phyloP scores from a whole-genome alignment of 2,329 filamentous ascomycete species.

The Phialocephala subalpina region DNA sequence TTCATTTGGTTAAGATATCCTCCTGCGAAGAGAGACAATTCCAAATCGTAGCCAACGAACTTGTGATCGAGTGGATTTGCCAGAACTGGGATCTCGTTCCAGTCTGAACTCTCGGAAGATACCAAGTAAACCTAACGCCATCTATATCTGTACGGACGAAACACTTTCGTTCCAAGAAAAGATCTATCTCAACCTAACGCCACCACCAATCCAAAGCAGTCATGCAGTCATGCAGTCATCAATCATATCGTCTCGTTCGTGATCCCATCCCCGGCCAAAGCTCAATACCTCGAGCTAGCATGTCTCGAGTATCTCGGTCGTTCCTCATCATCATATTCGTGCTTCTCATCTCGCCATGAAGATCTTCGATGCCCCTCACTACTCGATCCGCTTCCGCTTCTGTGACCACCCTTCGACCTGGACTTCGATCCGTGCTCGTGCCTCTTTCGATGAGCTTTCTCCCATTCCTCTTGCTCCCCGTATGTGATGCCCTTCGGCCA shows the following conservation, averaged over 20 bases:
- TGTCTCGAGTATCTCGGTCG: slow-evolving; percentile 13
- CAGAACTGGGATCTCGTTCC: too few species aligned
- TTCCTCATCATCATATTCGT: slow-evolving; percentile 18
- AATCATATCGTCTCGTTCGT: neutral
- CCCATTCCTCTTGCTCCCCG: slow-evolving; percentile 38
- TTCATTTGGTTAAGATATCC: too few species aligned
- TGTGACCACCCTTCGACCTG: slow-evolving; percentile 14
- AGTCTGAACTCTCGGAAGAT: too few species aligned
- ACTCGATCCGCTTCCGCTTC: slow-evolving; percentile 13
- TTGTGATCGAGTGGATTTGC: too few species aligned
- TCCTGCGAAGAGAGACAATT: too few species aligned
- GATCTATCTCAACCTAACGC: neutral
- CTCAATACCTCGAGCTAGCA: slow-evolving; percentile 21
- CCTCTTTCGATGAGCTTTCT: slow-evolving; percentile 27
- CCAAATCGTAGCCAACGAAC: too few species aligned
- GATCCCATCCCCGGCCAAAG: neutral
- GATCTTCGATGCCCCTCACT: slow-evolving; percentile 13
- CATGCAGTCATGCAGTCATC: neutral
- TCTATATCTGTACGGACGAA: neutral
- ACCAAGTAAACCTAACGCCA: neutral
- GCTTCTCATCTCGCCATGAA: slow-evolving; percentile 8
- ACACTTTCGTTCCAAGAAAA: neutral
- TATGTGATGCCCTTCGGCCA: slow-evolving; percentile 40
- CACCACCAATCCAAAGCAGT: neutral
- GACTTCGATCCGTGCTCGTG: slow-evolving; percentile 16